Conservation (phyloP, 306 rosid genomes). For the Vicia faba region DNA sequence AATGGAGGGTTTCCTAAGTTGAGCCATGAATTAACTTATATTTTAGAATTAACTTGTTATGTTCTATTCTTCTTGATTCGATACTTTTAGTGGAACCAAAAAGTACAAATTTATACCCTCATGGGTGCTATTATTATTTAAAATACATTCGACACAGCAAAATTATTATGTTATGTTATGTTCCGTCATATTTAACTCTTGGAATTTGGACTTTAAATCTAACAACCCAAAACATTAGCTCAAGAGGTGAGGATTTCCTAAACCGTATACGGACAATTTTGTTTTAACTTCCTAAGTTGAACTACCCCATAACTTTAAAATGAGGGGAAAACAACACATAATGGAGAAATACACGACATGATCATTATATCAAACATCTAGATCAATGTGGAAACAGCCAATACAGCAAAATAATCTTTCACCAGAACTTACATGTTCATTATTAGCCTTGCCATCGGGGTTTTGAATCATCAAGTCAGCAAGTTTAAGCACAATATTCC, state of each 20-base stretch:
- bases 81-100: slow-evolving; percentile 1
- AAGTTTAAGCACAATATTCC: slow-evolving; percentile 69
- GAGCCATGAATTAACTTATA: background rate
- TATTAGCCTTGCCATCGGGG: slow-evolving; percentile 40
- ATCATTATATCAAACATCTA: slow-evolving; percentile 10
- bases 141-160: background rate
- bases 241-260: background rate
- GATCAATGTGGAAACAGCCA: slow-evolving; percentile 12
- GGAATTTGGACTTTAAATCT: background rate
- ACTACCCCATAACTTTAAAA: slow-evolving; percentile 12
- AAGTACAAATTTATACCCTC: background rate
- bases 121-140: background rate
- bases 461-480: slow-evolving; percentile 61
- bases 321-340: slow-evolving; percentile 11
- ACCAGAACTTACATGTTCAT: slow-evolving; percentile 62
- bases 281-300: background rate
- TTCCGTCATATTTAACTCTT: background rate
- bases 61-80: slow-evolving; percentile 9
- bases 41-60: background rate
- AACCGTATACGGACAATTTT: background rate
- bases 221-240: background rate
- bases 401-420: slow-evolving; percentile 14
- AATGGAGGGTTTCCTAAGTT: background rate
- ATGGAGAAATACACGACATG: slow-evolving; percentile 10
- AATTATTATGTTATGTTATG: background rate